Percentiles rank a stretch among this genome's conserved stretches.
Conservation (phyloP, 345 rosid species). For the Eucalyptus erythrocorys region DNA sequence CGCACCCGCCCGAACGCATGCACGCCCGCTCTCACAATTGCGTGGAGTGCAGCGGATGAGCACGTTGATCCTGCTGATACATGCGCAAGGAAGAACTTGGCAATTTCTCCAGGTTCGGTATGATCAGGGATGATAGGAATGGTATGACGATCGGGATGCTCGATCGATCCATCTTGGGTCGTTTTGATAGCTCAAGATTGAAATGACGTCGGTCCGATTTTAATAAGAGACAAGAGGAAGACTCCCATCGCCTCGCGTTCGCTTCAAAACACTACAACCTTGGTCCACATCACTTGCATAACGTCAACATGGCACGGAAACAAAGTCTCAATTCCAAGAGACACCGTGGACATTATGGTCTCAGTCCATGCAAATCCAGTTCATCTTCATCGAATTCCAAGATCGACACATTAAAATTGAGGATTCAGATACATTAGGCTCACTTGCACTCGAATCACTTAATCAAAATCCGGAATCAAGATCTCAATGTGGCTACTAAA, state of each 20-base stretch:
- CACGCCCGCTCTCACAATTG: not conserved
- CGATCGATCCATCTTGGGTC: not conserved
- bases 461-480: not conserved
- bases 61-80: not conserved
- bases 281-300: not conserved
- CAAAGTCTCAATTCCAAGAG: not conserved
- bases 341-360: not conserved
- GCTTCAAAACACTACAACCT: not conserved
- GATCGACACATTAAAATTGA: not conserved
- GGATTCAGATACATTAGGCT: not conserved
- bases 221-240: not conserved
- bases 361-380: accelerated
- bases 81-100: not conserved
- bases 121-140: not conserved
- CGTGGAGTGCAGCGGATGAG: not conserved
- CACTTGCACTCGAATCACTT: not conserved
- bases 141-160: not conserved
- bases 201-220: not conserved
- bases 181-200: not conserved
- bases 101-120: not conserved
- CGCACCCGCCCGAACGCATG: not conserved
- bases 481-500: not conserved
- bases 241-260: not conserved
- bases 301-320: not conserved
- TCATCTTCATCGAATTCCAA: not conserved